Conservation (phyloP, 2,329 filamentous ascomycete genomes). For the Exophiala aquamarina region DNA sequence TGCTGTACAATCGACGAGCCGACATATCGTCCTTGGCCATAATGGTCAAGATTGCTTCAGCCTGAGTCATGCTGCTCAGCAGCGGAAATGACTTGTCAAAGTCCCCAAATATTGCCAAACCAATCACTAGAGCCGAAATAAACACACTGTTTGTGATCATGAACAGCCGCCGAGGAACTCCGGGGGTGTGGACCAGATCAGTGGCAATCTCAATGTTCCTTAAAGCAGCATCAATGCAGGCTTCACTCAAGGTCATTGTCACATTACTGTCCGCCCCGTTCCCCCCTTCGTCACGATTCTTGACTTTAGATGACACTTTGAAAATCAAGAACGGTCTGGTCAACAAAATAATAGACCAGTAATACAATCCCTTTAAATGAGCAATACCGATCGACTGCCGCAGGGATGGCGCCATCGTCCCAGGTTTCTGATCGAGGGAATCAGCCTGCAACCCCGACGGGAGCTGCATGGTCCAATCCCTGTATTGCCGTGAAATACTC, state of each 20-base stretch:
- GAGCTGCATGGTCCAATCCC: conserved; percentile 41
- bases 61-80: conserved; percentile 29
- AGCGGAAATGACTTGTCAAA: conserved; percentile 29
- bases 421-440: conserved; percentile 36
- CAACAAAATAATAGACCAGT: conserved; percentile 55
- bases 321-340: conserved; percentile 56
- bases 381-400: conserved; percentile 45
- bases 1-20: conserved; percentile 31
- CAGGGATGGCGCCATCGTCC: conserved; percentile 32
- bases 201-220: conserved; percentile 32
- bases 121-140: conserved; percentile 28
- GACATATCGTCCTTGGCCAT: conserved; percentile 27
- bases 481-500: conserved; percentile 43
- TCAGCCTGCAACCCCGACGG: conserved; percentile 48
- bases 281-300: conserved; percentile 18
- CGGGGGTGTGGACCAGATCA: conserved; percentile 27
- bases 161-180: conserved; percentile 26
- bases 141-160: conserved; percentile 28
- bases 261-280: conserved; percentile 20
- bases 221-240: conserved; percentile 46
- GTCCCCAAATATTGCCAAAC: conserved; percentile 30
- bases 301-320: conserved; percentile 41
- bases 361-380: conserved; percentile 53
- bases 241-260: conserved; percentile 32
- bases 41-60: conserved; percentile 25